A percentile compares a stretch with the other conserved stretches of the same genome.
phyloP scores from a whole-genome alignment of 2,329 filamentous ascomycete species.

The Apiospora marii region DNA sequence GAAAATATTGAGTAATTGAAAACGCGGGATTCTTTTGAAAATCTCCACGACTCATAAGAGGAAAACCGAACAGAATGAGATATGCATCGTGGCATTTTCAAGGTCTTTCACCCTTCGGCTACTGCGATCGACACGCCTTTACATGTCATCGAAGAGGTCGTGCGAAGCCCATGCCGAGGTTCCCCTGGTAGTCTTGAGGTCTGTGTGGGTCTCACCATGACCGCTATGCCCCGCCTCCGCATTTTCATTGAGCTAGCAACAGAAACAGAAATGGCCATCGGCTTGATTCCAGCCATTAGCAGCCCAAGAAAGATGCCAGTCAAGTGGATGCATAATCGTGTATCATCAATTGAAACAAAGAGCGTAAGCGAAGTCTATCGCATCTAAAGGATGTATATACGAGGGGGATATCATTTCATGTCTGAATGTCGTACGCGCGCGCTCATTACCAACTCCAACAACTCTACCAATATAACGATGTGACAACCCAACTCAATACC shows the following conservation, averaged over 20 bases:
- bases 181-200: neutral
- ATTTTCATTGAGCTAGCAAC: neutral
- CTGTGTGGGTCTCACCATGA: slow-evolving; percentile 4
- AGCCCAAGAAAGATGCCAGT: neutral
- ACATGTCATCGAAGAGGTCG: neutral
- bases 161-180: neutral
- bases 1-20: neutral
- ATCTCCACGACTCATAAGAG: neutral
- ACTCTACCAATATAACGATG: neutral
- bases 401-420: slow-evolving; percentile 14
- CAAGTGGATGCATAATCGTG: neutral
- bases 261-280: too few species aligned
- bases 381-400: neutral
- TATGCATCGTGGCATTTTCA: neutral
- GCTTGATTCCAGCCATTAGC: neutral
- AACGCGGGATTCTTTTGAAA: neutral
- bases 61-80: neutral
- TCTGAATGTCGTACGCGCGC: neutral
- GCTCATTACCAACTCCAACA: slow-evolving; percentile 4
- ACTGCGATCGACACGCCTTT: neutral
- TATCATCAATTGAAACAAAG: neutral
- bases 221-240: slow-evolving; percentile 10
- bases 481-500: slow-evolving; percentile 43
- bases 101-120: fast-evolving
- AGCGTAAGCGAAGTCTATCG: neutral